A percentile compares a stretch with the other conserved stretches of the same genome.
Conservation (phyloP, 345 rosid genomes). For the Conringia planisiliqua region DNA sequence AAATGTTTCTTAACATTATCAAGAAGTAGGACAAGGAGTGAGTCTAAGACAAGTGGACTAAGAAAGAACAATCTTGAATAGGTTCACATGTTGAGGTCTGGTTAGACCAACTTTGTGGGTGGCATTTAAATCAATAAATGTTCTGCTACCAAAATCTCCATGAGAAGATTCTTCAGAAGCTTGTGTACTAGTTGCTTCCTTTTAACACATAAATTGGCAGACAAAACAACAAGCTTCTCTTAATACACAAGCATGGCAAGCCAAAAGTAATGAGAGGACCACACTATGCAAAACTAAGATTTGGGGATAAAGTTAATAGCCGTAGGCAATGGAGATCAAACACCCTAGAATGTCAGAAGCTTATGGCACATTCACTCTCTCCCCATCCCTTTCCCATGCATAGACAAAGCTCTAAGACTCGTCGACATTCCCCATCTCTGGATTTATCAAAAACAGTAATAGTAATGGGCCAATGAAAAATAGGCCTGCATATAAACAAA, state of each 20-base stretch:
- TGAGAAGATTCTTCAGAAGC: constrained; percentile 15
- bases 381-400: constrained; percentile 37
- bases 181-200: background rate
- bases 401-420: constrained; percentile 20
- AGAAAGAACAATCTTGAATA: constrained; percentile 23
- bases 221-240: constrained; percentile 23
- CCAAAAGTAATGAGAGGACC: constrained; percentile 35
- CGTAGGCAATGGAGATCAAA: constrained; percentile 22
- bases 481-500: constrained; percentile 7
- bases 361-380: constrained; percentile 21
- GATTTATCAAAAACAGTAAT: background rate
- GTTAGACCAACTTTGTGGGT: constrained; percentile 29
- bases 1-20: background rate
- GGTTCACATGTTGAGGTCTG: constrained; percentile 25
- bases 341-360: constrained; percentile 7
- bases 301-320: constrained; percentile 13
- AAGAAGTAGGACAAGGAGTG: background rate
- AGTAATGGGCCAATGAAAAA: background rate
- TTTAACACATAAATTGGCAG: constrained; percentile 7
- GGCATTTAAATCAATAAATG: constrained; percentile 31
- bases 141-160: constrained; percentile 8
- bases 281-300: constrained; percentile 9
- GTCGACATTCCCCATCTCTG: constrained; percentile 12
- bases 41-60: constrained; percentile 2
- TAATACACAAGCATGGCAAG: constrained; percentile 25